These are phyloP conservation scores for Colletotrichum acutatum DNA, from an alignment of 2,329 filamentous ascomycete genomes.

Conservation along the genomic window DNA sequence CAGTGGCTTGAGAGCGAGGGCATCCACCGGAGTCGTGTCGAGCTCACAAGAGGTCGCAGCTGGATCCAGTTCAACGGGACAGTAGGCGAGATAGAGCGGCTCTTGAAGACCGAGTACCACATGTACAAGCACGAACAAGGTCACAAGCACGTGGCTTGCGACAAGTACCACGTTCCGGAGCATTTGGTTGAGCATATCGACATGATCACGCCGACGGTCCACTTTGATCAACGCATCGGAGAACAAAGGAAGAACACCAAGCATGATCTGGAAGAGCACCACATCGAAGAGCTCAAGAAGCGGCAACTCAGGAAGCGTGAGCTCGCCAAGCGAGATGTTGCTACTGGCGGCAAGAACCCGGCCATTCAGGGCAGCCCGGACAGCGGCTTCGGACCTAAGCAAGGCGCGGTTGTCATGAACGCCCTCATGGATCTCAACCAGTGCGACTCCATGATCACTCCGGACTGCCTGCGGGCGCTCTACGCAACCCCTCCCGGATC, in stretches of 20 bases:
- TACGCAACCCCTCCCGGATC: conserved; percentile 55
- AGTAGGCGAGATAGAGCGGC: conserved; percentile 61
- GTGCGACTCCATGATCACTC: conserved; percentile 67
- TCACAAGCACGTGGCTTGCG: conserved; percentile 52
- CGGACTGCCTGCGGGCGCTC: conserved; percentile 63
- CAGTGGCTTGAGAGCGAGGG: conserved; percentile 65
- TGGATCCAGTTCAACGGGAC: conserved; percentile 67
- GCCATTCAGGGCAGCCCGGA: conserved; percentile 43
- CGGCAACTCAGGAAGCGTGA: conserved; percentile 33
- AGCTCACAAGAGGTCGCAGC: conserved; percentile 60
- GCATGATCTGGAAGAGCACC: conserved; percentile 38
- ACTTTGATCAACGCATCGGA: conserved; percentile 47
- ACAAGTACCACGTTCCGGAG: conserved; percentile 53
- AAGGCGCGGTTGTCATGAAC: conserved; percentile 43
- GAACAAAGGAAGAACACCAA: conserved; percentile 39
- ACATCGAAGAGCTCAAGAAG: conserved; percentile 41
- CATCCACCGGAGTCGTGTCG: conserved; percentile 58
- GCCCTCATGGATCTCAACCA: conserved; percentile 44
- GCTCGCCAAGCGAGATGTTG: conserved; percentile 34
- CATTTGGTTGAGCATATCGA: conserved; percentile 51
- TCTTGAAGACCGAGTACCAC: conserved; percentile 65
- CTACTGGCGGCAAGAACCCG: conserved; percentile 30
- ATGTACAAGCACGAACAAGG: conserved; percentile 55
- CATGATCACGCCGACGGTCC: conserved; percentile 54
- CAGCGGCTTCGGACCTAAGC: conserved; percentile 43